These are phyloP conservation scores for Syzygium aqueum DNA, from an alignment of 345 rosid species.

Conservation along the genomic window DNA sequence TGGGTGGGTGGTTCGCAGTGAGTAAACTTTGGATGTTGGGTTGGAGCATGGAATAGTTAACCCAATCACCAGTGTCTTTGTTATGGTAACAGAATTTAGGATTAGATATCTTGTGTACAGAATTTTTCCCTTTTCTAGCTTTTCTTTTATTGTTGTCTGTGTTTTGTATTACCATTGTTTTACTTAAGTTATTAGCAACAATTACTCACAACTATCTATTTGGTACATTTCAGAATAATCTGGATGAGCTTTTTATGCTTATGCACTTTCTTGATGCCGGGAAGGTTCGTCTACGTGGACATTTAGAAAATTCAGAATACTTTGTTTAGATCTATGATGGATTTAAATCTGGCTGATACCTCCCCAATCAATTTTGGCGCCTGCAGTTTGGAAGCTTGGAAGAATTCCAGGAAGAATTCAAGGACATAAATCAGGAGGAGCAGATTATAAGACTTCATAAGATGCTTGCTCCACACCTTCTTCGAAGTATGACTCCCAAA, in stretches of 20 bases:
- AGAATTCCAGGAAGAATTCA: slow-evolving; percentile 98
- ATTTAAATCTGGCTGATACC: slow-evolving; percentile 3
- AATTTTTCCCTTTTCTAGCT: background rate
- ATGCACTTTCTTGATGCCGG: slow-evolving; percentile 99
- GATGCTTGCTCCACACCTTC: slow-evolving; percentile 98
- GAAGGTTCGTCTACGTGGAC: slow-evolving; percentile 43
- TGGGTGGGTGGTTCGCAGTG: background rate
- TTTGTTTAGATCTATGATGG: slow-evolving; percentile 1
- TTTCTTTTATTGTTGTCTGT: background rate
- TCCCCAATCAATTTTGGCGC: slow-evolving; percentile 1
- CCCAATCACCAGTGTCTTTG: background rate
- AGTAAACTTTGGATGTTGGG: background rate
- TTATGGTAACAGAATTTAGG: background rate
- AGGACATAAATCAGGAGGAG: slow-evolving; percentile 98
- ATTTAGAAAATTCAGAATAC: background rate
- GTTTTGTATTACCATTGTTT: background rate
- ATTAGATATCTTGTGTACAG: background rate
- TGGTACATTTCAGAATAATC: slow-evolving; percentile 74
- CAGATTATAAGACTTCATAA: slow-evolving; percentile 93
- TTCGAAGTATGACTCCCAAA: slow-evolving; percentile 58
- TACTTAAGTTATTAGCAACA: background rate
- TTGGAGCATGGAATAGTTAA: background rate
- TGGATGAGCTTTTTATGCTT: slow-evolving; percentile 99
- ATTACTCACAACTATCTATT: slow-evolving; percentile 5
- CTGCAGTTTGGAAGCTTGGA: slow-evolving; percentile 91